Evolutionary conservation across 2,329 filamentous ascomycete genomes (phyloP).

Genomic region (Monilinia fructigena): DNA sequence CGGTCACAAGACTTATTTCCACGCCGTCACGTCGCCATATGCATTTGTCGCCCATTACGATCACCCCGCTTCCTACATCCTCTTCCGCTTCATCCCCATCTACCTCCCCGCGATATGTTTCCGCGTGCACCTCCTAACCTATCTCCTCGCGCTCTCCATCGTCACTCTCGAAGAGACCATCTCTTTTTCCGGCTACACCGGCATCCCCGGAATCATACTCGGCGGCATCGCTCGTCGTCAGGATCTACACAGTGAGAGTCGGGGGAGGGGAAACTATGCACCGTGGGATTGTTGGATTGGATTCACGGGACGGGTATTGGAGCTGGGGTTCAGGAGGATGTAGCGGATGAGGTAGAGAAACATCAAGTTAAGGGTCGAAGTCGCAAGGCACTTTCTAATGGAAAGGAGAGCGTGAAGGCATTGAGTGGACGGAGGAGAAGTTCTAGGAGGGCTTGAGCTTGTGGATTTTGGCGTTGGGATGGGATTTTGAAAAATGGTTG

Average conservation of each 20-base stretch:
- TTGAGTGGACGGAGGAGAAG: constrained; percentile 34
- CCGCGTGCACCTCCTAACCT: constrained; percentile 70
- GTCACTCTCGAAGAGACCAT: constrained; percentile 66
- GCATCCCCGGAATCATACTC: constrained; percentile 53
- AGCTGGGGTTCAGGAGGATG: constrained; percentile 53
- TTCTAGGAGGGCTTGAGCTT: constrained; percentile 27
- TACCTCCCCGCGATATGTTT: constrained; percentile 65
- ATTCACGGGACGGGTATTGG: constrained; percentile 55
- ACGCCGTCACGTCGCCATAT: constrained; percentile 57
- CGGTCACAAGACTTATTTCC: constrained; percentile 49
- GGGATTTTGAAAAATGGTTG: not conserved
- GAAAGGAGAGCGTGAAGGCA: constrained; percentile 37
- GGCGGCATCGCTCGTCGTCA: constrained; percentile 51
- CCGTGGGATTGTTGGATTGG: constrained; percentile 63
- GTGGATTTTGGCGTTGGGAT: not conserved
- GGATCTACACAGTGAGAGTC: constrained; percentile 56
- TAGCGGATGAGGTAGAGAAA: constrained; percentile 55
- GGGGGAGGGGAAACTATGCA: constrained; percentile 59
- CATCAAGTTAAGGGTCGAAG: constrained; percentile 49
- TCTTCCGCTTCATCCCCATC: constrained; percentile 62
- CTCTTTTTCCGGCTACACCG: constrained; percentile 65
- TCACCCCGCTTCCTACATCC: constrained; percentile 63
- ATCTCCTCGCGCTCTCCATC: constrained; percentile 62
- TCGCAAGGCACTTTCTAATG: constrained; percentile 40
- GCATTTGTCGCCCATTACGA: constrained; percentile 65